Percentiles rank a stretch among this genome's conserved stretches.
Evolutionary conservation across 2,329 filamentous ascomycete genomes (phyloP).

Genomic region (Trichothecium sympodiale): DNA sequence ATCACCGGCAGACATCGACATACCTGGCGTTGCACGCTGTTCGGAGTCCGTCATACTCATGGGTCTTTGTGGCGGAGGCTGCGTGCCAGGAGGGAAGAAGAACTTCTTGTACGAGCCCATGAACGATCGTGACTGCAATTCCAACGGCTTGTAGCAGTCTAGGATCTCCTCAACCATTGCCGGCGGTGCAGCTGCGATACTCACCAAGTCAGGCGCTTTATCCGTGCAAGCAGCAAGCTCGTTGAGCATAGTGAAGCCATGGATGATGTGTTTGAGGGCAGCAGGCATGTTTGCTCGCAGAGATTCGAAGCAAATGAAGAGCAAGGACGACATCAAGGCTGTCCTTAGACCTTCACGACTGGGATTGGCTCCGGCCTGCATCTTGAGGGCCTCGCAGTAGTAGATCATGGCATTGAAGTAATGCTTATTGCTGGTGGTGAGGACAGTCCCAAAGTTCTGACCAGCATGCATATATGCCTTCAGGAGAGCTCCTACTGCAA

Average conservation of each 20-base stretch:
- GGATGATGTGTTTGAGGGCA: slow-evolving; percentile 27
- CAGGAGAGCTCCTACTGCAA: slow-evolving; percentile 27
- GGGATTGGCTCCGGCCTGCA: slow-evolving; percentile 24
- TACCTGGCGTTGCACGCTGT: slow-evolving; percentile 1
- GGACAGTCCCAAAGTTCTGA: slow-evolving; percentile 7
- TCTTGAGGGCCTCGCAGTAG: slow-evolving; percentile 28
- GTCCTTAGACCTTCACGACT: slow-evolving; percentile 24
- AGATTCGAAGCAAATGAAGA: slow-evolving; percentile 30
- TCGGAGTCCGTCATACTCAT: slow-evolving; percentile 4
- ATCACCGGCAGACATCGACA: background rate
- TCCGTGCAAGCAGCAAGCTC: slow-evolving; percentile 24
- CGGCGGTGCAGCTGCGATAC: slow-evolving; percentile 25
- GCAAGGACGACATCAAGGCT: slow-evolving; percentile 24
- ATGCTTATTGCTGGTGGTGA: slow-evolving; percentile 20
- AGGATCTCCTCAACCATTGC: slow-evolving; percentile 25
- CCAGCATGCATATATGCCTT: slow-evolving; percentile 18
- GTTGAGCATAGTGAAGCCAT: slow-evolving; percentile 28
- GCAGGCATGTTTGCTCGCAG: slow-evolving; percentile 27
- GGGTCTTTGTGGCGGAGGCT: slow-evolving; percentile 4
- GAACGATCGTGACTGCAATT: slow-evolving; percentile 26
- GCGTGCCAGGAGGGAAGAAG: slow-evolving; percentile 16
- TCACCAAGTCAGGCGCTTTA: slow-evolving; percentile 22
- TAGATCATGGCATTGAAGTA: slow-evolving; percentile 28
- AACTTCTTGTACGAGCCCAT: slow-evolving; percentile 25
- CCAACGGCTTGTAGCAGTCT: slow-evolving; percentile 26